Conservation (phyloP, 768 basidiomycete genomes). For the Porpolomopsis calyptriformis region DNA sequence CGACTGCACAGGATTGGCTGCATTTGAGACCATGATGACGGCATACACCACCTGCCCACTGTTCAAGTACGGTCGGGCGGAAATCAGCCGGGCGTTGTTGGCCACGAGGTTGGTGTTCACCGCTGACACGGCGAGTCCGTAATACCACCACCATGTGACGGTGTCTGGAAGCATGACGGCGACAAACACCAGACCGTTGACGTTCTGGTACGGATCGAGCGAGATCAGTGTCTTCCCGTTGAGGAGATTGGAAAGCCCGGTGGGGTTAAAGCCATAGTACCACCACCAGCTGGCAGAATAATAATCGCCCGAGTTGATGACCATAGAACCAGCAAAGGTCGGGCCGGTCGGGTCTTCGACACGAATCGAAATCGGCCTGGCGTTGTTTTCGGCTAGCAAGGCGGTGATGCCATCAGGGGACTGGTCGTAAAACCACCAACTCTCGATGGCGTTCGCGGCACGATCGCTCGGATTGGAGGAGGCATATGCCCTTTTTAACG, state of each 20-base stretch:
- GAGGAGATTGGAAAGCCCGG: conserved; percentile 1
- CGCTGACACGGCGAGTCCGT: background rate
- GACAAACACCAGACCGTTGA: background rate
- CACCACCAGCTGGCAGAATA: conserved; percentile 1
- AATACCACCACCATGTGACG: conserved; percentile 1
- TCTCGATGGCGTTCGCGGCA: background rate
- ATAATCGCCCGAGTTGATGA: background rate
- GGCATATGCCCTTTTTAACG: background rate
- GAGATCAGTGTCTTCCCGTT: conserved; percentile 1
- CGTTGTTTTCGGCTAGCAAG: background rate
- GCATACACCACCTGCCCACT: background rate
- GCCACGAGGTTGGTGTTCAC: background rate
- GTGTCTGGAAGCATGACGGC: conserved; percentile 3
- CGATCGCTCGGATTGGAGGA: conserved; percentile 1
- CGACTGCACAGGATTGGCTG: background rate
- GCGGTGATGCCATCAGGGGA: background rate
- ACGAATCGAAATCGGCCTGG: background rate
- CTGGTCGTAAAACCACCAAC: background rate
- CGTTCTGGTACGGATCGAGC: conserved; percentile 1
- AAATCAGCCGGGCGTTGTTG: conserved; percentile 1
- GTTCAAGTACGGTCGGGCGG: background rate
- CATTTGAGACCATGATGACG: conserved; percentile 2
- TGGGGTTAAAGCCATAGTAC: background rate
- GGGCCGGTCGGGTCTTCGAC: conserved; percentile 3
- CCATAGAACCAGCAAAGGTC: conserved; percentile 1